Evolutionary conservation across 2,329 filamentous ascomycete species (phyloP), one percentile per base, ranked within the genome.

Genomic region (Colletotrichum chrysophilum): DNA sequence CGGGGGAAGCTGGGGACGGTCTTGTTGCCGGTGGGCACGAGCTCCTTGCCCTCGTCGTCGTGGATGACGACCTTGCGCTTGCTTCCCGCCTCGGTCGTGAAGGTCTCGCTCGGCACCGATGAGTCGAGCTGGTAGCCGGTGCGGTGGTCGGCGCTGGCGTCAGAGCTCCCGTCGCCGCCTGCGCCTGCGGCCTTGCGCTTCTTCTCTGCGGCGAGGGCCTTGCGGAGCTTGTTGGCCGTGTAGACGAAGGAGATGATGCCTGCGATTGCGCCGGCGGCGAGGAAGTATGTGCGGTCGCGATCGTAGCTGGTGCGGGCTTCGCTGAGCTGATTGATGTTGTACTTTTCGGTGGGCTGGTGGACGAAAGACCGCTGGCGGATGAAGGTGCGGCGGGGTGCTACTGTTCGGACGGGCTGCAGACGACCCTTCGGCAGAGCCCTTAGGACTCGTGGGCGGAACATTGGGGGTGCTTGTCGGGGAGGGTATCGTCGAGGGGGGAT

Each of bases 1-100:
- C 93, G 91, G 3, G 96, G 96, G 82, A 98, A 97, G 69, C 91
- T 89, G 2, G 95, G 93, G 5, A 98, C 91, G n/a, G 92, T 93
- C 78, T 89, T 93, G 79, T 96, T 96, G 16, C 95, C 95, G 0
- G 96, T 98, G 18, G 94, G 90, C 1, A 98, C 93, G 58, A 97
- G 88, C 81, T 97, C 94, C 61, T 90, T 88, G 56, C 93, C 93
- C 16, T 94, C 89, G n/a, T 91, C 89, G 77, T 93, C 92, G 75
- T 93, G 92, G 2, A 94, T 83, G 16, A 94, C 89, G 2, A 91
- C 85, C 82, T 91, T 91, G 80, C 90, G 87, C 82, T 87, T 87
- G 76, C 86, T 86, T 43, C 88, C 88, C 21, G 85, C 86, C 76
- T 89, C 86, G 14, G 84, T 87, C 76, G 85, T 87, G 80, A 91